Conservation (phyloP, 2,329 filamentous ascomycete genomes). For the Sporothrix variecibatus region DNA sequence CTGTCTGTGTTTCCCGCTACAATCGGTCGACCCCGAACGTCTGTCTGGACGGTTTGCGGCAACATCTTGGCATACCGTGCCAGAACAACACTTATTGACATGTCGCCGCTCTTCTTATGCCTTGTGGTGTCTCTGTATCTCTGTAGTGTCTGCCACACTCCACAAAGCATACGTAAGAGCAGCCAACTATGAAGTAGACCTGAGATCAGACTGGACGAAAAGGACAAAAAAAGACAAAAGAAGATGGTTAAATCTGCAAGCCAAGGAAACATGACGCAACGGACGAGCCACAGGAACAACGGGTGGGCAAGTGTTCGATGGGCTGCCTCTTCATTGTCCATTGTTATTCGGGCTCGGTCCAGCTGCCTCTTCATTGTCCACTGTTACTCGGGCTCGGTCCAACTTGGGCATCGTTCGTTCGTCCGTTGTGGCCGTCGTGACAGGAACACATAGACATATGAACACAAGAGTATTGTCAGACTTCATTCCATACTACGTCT, state of each 20-base stretch:
- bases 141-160: background rate
- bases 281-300: background rate
- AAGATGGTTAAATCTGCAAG: background rate
- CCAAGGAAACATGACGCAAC: constrained; percentile 13
- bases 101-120: background rate
- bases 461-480: too few relatives aligned
- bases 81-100: background rate
- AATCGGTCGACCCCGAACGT: background rate
- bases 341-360: background rate
- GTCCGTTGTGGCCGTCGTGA: background rate
- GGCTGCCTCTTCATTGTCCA: background rate
- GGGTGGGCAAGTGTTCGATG: background rate
- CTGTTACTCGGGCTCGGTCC: background rate
- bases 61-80: background rate
- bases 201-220: background rate
- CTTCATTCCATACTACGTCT: background rate
- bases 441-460: background rate
- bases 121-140: background rate
- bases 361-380: background rate
- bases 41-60: background rate
- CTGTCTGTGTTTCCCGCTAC: background rate
- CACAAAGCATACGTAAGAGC: constrained; percentile 15
- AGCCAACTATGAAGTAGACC: background rate
- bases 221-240: background rate
- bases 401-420: background rate